phyloP scores from a whole-genome alignment of 139 green algal species.

The Nannochloris sp. region DNA sequence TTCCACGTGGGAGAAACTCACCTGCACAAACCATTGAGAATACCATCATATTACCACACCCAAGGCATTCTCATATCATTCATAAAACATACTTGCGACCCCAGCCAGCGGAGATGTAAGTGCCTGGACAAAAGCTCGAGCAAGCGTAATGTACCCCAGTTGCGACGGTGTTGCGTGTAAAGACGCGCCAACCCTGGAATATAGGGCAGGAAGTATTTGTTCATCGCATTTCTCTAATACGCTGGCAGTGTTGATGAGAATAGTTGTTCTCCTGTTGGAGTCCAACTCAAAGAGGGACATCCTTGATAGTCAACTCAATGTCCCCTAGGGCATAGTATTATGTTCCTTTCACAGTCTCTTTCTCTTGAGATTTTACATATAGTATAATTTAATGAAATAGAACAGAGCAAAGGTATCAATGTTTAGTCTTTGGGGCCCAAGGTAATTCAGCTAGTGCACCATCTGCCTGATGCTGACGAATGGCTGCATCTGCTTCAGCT shows the following conservation, averaged over 20 bases:
- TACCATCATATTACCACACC: neutral
- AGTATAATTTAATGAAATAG: too few species aligned
- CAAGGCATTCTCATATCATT: neutral
- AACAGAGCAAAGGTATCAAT: neutral
- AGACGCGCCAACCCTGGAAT: conserved; percentile 50
- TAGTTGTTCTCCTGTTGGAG: neutral
- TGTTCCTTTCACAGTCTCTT: too few species aligned
- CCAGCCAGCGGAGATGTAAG: conserved; percentile 37
- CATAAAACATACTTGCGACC: conserved; percentile 16
- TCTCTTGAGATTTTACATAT: too few species aligned
- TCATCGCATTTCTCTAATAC: conserved; percentile 65
- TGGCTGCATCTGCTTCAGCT: conserved; percentile 7
- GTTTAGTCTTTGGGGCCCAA: conserved; percentile 4
- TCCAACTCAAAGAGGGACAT: too few species aligned
- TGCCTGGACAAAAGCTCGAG: conserved; percentile 55
- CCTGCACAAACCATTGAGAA: conserved; percentile 13
- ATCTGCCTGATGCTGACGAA: conserved; percentile 2
- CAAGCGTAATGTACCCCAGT: conserved; percentile 60
- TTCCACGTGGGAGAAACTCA: conserved; percentile 31
- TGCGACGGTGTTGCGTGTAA: conserved; percentile 53
- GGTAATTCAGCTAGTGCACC: conserved; percentile 9
- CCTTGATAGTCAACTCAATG: too few species aligned
- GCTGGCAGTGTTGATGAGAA: conserved; percentile 53
- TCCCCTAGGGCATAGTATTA: too few species aligned
- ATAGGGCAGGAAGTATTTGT: conserved; percentile 67